Conservation (phyloP, 805 yeast genomes). For the Wickerhamomyces subpelliculosus region DNA sequence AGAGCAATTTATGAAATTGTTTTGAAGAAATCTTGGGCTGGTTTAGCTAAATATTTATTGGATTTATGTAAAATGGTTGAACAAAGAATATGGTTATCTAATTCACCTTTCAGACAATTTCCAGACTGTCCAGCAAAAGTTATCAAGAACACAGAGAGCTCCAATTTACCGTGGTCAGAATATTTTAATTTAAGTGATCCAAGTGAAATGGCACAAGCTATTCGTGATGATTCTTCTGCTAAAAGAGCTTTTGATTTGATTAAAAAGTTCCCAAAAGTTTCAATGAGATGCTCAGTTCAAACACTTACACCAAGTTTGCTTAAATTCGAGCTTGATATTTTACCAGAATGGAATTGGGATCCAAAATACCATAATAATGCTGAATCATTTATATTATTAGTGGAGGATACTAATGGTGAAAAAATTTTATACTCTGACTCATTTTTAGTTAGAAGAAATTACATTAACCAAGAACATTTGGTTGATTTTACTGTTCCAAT, state of each 20-base stretch:
- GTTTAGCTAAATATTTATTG: constrained; percentile 47
- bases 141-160: constrained; percentile 67
- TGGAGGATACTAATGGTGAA: constrained; percentile 84
- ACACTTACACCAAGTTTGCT: constrained; percentile 72
- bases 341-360: constrained; percentile 81
- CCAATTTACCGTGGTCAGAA: constrained; percentile 76
- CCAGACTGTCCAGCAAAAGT: constrained; percentile 63
- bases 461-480: constrained; percentile 46
- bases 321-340: constrained; percentile 56
- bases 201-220: constrained; percentile 76
- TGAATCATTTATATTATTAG: constrained; percentile 62
- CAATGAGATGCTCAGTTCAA: constrained; percentile 53
- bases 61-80: constrained; percentile 77
- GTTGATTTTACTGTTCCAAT: constrained; percentile 62
- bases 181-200: constrained; percentile 61
- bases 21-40: constrained; percentile 64
- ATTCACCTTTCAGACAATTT: constrained; percentile 84
- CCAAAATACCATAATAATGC: constrained; percentile 48
- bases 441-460: constrained; percentile 42
- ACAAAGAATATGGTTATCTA: constrained; percentile 74
- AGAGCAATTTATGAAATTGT: constrained; percentile 82
- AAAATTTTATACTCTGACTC: constrained; percentile 52
- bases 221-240: constrained; percentile 66
- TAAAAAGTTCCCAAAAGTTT: constrained; percentile 65
- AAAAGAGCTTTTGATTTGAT: constrained; percentile 50